Conservation (phyloP, 179 eudicot species). For the Beta lomatogona region DNA sequence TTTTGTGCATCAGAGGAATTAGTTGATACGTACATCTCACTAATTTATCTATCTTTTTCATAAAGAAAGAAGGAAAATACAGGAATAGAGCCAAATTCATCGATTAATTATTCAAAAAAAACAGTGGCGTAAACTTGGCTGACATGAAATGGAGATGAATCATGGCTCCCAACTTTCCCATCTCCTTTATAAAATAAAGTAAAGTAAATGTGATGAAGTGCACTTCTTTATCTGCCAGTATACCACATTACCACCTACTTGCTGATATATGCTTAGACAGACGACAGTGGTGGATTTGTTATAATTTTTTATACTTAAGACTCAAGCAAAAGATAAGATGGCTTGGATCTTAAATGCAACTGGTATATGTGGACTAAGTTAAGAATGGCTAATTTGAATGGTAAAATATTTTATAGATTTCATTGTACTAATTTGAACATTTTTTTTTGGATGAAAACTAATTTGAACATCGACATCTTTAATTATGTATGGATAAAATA, state of each 20-base stretch:
- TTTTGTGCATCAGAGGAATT: no score
- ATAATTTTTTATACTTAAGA: background rate
- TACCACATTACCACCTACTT: background rate
- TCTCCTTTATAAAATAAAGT: no score
- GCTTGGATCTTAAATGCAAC: background rate
- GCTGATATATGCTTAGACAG: constrained; percentile 11
- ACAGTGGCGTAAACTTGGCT: background rate
- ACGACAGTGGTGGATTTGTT: constrained; percentile 6
- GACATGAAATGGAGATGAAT: constrained; percentile 7
- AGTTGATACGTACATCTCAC: no score
- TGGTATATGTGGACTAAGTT: no score
- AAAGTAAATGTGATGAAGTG: background rate
- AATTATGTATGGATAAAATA: no score
- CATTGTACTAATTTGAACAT: no score
- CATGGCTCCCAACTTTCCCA: background rate
- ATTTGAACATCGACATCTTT: no score
- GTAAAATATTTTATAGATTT: no score
- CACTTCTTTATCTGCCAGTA: constrained; percentile 1
- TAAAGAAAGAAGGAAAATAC: background rate
- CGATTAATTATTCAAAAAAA: background rate
- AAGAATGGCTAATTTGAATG: no score
- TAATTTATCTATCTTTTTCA: background rate
- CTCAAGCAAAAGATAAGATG: constrained; percentile 11
- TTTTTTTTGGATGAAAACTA: no score
- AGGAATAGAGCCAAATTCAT: background rate